Evolutionary conservation across 192 early-diverging fungal species (phyloP).

Genomic region (Podila minutissima): DNA sequence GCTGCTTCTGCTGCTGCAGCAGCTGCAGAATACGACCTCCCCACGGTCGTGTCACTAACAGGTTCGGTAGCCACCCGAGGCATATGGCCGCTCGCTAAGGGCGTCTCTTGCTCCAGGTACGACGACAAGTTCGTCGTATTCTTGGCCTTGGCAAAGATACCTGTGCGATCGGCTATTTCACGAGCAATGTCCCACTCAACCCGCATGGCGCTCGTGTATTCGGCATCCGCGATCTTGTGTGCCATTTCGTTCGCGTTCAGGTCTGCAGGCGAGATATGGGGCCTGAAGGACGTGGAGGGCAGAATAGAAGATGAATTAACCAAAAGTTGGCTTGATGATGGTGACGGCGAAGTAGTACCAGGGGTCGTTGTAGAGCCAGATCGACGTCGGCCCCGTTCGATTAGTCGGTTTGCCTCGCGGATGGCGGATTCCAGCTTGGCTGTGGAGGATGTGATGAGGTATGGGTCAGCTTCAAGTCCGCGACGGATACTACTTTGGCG

Average conservation of each 20-base stretch:
- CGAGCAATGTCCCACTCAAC: slow-evolving; percentile 1
- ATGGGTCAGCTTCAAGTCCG: not conserved
- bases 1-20: not conserved
- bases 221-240: not conserved
- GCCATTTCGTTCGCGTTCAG: not conserved
- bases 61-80: too few relatives aligned
- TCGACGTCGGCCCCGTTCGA: not conserved
- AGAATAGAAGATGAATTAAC: not conserved
- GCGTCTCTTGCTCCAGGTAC: not conserved
- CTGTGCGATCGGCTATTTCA: not conserved
- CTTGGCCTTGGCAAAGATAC: not conserved
- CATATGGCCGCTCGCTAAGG: not conserved
- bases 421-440: not conserved
- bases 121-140: too few relatives aligned
- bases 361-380: not conserved
- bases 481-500: slow-evolving; percentile 1
- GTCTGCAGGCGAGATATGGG: not conserved
- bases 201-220: not conserved
- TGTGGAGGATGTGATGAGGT: not conserved
- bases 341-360: not conserved
- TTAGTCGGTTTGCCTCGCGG: not conserved
- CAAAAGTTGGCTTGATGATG: not conserved
- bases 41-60: too few relatives aligned
- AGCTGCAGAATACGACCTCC: not conserved
- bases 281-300: not conserved